phyloP scores from a whole-genome alignment of 2,329 filamentous ascomycete genomes.

The Madurella fahalii region DNA sequence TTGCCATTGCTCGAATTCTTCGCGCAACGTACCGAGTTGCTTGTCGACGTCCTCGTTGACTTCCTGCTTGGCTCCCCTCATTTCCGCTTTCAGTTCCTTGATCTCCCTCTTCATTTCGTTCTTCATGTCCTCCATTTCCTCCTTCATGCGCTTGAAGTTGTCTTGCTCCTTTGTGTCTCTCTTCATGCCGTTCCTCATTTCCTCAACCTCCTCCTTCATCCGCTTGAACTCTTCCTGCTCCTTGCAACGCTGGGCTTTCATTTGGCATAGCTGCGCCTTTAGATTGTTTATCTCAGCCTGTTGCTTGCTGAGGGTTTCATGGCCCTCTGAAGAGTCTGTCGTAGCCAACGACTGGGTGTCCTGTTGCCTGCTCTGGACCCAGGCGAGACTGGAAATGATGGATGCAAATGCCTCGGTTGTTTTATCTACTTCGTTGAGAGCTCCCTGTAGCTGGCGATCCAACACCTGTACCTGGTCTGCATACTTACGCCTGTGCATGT shows the following conservation, averaged over 20 bases:
- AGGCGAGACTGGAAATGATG: background rate
- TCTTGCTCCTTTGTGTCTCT: background rate
- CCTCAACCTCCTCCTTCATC: background rate
- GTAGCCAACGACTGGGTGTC: background rate
- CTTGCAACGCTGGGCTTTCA: background rate
- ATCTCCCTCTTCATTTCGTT: background rate
- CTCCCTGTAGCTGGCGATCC: constrained; percentile 7
- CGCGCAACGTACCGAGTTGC: background rate
- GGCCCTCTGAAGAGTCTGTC: background rate
- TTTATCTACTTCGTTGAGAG: background rate
- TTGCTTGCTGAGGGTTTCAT: background rate
- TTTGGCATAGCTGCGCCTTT: background rate
- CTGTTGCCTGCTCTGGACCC: background rate
- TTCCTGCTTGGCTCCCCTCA: background rate
- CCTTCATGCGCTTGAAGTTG: background rate
- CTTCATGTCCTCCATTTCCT: background rate
- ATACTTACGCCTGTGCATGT: constrained; percentile 15
- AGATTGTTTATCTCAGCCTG: constrained; percentile 6
- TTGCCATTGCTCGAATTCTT: constrained; percentile 5
- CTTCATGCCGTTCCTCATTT: background rate
- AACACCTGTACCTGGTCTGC: constrained; percentile 3
- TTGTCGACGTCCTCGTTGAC: background rate
- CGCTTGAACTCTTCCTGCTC: constrained; percentile 1
- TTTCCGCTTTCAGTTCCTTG: background rate
- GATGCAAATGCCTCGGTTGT: background rate